phyloP scores from a whole-genome alignment of 2,329 filamentous ascomycete species.

The Claviceps paspali region DNA sequence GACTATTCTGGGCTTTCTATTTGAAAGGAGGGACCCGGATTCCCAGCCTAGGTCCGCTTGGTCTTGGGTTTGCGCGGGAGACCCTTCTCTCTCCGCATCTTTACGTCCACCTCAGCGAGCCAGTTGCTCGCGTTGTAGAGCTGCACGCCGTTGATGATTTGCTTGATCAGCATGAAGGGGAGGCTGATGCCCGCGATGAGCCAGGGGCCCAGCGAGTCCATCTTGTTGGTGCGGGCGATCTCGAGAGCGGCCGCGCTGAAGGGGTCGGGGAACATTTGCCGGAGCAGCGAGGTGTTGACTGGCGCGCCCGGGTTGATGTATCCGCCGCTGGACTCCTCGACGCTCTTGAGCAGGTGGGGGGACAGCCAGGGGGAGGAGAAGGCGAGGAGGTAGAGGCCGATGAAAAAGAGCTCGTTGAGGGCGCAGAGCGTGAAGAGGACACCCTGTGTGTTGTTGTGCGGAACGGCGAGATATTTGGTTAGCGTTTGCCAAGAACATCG shows the following conservation, averaged over 20 bases:
- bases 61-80: constrained; percentile 31
- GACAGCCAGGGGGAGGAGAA: constrained; percentile 86
- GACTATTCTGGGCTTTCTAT: too few species aligned
- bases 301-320: constrained; percentile 51
- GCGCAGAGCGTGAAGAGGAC: constrained; percentile 85
- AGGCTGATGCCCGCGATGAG: constrained; percentile 65
- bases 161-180: constrained; percentile 82
- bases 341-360: constrained; percentile 59
- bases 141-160: constrained; percentile 87
- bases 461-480: too few species aligned
- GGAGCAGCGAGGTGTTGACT: constrained; percentile 52
- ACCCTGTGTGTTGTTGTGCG: too few species aligned
- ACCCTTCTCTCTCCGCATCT: constrained; percentile 39
- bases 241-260: constrained; percentile 89
- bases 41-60: too few species aligned
- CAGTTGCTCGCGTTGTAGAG: constrained; percentile 84
- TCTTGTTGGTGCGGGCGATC: constrained; percentile 86
- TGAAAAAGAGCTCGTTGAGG: constrained; percentile 94
- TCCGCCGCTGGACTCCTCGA: constrained; percentile 36
- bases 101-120: constrained; percentile 81
- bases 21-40: too few species aligned
- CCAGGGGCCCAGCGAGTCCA: constrained; percentile 53
- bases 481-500: too few species aligned
- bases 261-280: constrained; percentile 69
- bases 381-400: constrained; percentile 90